Evolutionary conservation across 495 filamentous ascomycete genomes (phyloP), one percentile per base, ranked within the genome.

Genomic region (Hypomontagnella submonticulosa): DNA sequence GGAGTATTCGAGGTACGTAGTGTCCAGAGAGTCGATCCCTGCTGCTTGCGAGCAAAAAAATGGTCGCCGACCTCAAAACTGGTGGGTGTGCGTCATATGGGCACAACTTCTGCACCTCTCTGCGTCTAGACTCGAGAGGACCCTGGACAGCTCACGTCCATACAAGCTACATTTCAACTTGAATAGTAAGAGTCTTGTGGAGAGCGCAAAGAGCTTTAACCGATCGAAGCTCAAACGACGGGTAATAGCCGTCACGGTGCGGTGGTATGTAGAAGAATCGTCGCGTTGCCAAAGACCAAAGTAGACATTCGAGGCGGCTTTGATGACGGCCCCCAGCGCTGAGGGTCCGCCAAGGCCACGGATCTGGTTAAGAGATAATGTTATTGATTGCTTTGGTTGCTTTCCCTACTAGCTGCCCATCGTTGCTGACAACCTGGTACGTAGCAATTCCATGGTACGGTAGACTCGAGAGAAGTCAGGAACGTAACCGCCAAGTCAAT

Each of bases 41-140:
- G 62, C 67, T 70, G 48, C 67, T 65, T 70, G 52, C n/a, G 57
- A 66, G 56, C 56, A 66, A 66, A 40, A 60, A 66, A 66, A 40
- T 66, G 62, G 67, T 70, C 67, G 67, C 51, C 67, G 67, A 70
- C 67, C 67, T 70, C 51, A 62, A 52, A 54, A 66, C 57, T 33
- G 52, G 67, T 58, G 57, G 61, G 67, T 70, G 67, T 70, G 67
- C 67, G 67, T 66, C 67, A 70, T 70, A 66, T 67, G 67, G 67
- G 57, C 62, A 66, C 62, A 62, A 58, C 56, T 65, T 53, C 67
- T 65, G 67, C 61, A 70, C 61, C 52, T 70, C 52, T 66, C 41
- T 66, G 67, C 67, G 61, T 65, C 67, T 70, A 70, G 67, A 66
- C 67, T 66, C 61, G 36, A 57, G 44, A 55, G 49, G 49, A 61